phyloP scores from a whole-genome alignment of 176 grass and related monocot species.

The Urochloa ruziziensis region DNA sequence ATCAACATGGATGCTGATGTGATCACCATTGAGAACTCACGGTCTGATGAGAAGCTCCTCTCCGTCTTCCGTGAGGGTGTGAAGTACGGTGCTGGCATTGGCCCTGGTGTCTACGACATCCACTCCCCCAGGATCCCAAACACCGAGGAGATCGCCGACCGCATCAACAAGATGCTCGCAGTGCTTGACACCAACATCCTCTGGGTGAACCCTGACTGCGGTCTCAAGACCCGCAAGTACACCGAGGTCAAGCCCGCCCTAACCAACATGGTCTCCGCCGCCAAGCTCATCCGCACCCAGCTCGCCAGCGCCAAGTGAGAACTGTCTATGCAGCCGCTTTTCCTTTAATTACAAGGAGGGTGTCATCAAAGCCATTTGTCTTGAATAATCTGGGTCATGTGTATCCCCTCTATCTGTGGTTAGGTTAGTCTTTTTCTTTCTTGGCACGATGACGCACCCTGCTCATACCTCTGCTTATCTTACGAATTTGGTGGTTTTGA shows the following conservation, averaged over 20 bases:
- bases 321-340: background rate
- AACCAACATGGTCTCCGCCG: constrained; percentile 71
- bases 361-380: constrained; percentile 28
- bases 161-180: constrained; percentile 91
- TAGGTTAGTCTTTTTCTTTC: constrained; percentile 35
- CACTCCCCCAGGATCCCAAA: constrained; percentile 91
- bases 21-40: constrained; percentile 96
- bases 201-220: constrained; percentile 94
- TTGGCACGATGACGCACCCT: background rate
- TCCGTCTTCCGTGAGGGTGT: constrained; percentile 89
- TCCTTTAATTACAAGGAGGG: constrained; percentile 24
- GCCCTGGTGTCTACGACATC: constrained; percentile 90
- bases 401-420: background rate
- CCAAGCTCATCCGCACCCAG: constrained; percentile 80
- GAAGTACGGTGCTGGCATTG: constrained; percentile 74
- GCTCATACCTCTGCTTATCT: background rate
- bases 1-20: constrained; percentile 92
- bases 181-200: constrained; percentile 93
- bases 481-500: constrained; percentile 29
- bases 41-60: constrained; percentile 86
- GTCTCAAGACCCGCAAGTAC: constrained; percentile 95
- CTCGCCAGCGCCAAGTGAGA: constrained; percentile 64
- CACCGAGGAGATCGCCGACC: constrained; percentile 73
- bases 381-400: constrained; percentile 35
- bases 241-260: constrained; percentile 79